Evolutionary conservation across 768 basidiomycete genomes (phyloP), one percentile per base, ranked within the genome.

Genomic region (Leccinum obscurum): DNA sequence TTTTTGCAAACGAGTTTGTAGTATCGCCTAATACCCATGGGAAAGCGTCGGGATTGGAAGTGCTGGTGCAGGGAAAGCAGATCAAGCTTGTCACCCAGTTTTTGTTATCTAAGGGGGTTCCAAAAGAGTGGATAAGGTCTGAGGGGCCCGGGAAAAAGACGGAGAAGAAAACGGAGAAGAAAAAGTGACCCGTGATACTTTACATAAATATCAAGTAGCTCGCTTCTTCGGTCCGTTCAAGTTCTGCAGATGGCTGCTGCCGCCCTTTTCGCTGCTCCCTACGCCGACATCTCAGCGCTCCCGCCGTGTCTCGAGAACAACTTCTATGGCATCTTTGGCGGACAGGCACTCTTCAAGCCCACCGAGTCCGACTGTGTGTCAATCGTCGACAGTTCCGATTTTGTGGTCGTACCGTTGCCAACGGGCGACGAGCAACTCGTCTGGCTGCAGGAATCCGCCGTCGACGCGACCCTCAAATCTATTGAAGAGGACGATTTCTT

Each of bases 11-110:
- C 57, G 44, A 62, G 28, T 14, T 30, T 41, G 20, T n/a, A 91
- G 90, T 89, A 15, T 82, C 85, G 0, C 83, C 85, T 1, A 8
- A 2, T 28, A 57, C 82, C n/a, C 77, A 76, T 6, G 87, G 88
- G 0, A 88, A 85, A 69, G 75, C 75, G 7, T 76, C 82, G 2
- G 83, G 82, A 2, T 65, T 83, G 55, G 91, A 95, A 66, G 86
- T 97, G 9, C 77, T 90, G 62, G 87, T 96, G 0, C 95, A 96
- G 68, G 95, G 95, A 2, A 90, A 90, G 62, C 93, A 96, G 66
- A 77, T 80, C 20, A 81, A 83, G 63, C 76, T 78, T 3, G 88
- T 93, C 11, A 77, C 80, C 10, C 88, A 90, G 5, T 82, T 92
- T 61, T 71, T 97, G 44, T 70, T 82, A 3, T 80, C 76, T 24